phyloP scores from a whole-genome alignment of 2,329 filamentous ascomycete species.

The Verticillium longisporum region DNA sequence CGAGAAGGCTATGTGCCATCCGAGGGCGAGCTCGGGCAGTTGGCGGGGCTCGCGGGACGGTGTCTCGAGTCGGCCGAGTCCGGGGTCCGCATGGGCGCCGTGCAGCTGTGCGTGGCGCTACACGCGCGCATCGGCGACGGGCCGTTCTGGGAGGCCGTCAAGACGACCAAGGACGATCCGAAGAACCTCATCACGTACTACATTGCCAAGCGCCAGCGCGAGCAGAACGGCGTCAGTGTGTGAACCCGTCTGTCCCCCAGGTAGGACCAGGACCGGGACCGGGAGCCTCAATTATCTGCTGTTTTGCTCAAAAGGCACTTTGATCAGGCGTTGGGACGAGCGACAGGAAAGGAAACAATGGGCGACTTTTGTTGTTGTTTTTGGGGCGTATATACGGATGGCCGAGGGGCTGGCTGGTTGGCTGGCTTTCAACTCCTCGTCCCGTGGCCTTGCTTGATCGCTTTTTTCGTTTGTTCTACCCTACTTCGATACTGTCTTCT shows the following conservation, averaged over 20 bases:
- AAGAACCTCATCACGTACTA: conserved; percentile 77
- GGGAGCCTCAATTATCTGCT: background rate
- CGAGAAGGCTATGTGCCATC: conserved; percentile 39
- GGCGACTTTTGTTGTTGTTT: too few relatives aligned
- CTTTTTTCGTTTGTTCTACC: too few relatives aligned
- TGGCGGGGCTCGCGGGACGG: conserved; percentile 43
- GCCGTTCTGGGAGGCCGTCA: conserved; percentile 62
- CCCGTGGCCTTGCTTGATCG: too few relatives aligned
- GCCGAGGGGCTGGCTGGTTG: too few relatives aligned
- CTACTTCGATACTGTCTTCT: too few relatives aligned
- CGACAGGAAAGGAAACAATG: too few relatives aligned
- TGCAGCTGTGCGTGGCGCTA: conserved; percentile 69
- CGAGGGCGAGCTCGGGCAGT: conserved; percentile 42
- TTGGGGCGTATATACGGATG: too few relatives aligned
- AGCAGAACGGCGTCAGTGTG: conserved; percentile 21
- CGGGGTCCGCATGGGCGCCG: conserved; percentile 66
- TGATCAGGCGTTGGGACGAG: too few relatives aligned
- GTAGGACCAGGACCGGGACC: too few relatives aligned
- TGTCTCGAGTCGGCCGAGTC: conserved; percentile 56
- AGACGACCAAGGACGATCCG: conserved; percentile 60
- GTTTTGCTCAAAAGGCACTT: background rate
- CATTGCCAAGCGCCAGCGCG: conserved; percentile 63
- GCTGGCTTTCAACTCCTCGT: too few relatives aligned
- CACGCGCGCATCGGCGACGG: conserved; percentile 55
- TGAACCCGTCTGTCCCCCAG: background rate